These are phyloP conservation scores for Microstegium vimineum DNA, from an alignment of 176 grass and related monocot species.

Conservation along the genomic window DNA sequence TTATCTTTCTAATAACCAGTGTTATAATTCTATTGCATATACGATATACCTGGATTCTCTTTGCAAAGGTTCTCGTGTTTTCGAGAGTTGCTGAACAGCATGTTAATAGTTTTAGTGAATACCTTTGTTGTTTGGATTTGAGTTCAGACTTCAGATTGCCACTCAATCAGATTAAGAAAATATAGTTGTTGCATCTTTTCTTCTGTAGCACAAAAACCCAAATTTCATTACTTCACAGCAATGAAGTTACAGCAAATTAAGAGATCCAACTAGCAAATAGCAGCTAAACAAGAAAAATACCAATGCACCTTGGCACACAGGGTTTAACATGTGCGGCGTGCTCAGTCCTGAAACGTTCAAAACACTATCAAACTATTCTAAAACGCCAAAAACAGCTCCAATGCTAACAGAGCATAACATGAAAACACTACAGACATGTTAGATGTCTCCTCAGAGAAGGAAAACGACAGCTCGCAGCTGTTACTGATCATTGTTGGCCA, in stretches of 20 bases:
- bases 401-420: background rate
- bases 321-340: background rate
- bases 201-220: background rate
- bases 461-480: background rate
- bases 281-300: background rate
- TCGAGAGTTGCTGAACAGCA: background rate
- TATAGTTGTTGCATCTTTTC: background rate
- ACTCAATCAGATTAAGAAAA: background rate
- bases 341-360: background rate
- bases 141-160: background rate
- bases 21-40: background rate
- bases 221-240: background rate
- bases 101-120: constrained; percentile 7
- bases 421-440: background rate
- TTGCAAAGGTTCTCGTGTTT: background rate
- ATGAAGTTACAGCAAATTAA: background rate
- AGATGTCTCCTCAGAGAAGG: background rate
- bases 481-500: background rate
- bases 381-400: background rate
- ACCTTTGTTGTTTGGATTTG: background rate
- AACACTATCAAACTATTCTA: background rate
- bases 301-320: background rate
- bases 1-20: background rate
- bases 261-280: no score
- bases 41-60: constrained; percentile 7